Conservation (phyloP, 2,329 filamentous ascomycete species). For the Talaromyces funiculosus region DNA sequence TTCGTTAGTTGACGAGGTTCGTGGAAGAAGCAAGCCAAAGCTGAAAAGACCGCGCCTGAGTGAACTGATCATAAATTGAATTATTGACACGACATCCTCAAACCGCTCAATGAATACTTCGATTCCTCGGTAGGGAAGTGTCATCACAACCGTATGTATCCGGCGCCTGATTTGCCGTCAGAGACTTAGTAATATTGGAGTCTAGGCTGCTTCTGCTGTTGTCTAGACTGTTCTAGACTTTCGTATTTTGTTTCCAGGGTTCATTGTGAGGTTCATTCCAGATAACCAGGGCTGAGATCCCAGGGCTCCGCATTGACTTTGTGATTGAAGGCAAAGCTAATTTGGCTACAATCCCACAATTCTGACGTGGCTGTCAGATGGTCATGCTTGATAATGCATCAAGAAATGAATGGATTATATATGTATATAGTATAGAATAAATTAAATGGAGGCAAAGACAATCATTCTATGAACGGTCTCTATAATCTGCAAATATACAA, state of each 20-base stretch:
- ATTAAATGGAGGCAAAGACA: background rate
- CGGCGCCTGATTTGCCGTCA: background rate
- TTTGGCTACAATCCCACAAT: background rate
- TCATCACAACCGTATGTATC: background rate
- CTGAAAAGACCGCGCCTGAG: background rate
- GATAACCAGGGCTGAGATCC: background rate
- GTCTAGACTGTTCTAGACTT: conserved; percentile 3
- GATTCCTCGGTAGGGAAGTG: background rate
- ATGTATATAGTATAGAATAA: background rate
- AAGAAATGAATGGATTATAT: background rate
- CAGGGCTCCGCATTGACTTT: background rate
- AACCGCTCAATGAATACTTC: background rate
- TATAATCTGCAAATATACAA: background rate
- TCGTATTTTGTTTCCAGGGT: background rate
- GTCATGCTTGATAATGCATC: too few species aligned
- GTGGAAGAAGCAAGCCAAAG: background rate
- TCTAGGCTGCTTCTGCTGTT: background rate
- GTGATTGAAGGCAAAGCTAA: background rate
- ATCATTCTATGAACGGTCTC: background rate
- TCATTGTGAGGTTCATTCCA: background rate
- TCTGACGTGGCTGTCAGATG: too few species aligned
- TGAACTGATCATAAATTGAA: background rate
- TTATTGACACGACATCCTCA: background rate
- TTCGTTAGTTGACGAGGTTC: background rate
- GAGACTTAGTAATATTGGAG: background rate